Evolutionary conservation across 768 basidiomycete genomes (phyloP), one percentile per base, ranked within the genome.

Genomic region (Lactarius evosmus): DNA sequence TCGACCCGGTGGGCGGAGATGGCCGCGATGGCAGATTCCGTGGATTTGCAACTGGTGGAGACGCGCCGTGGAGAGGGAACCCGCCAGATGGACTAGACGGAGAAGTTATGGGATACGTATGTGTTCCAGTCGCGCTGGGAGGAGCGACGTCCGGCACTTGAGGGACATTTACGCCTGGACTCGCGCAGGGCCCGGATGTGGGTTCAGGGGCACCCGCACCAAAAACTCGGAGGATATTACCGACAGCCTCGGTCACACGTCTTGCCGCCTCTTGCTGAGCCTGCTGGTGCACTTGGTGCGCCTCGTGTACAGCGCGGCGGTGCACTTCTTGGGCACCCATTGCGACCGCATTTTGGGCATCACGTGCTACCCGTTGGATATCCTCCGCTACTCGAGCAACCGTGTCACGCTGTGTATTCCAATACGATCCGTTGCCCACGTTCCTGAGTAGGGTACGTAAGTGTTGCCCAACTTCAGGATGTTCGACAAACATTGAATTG

Each of bases 381-480:
- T 81, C 78, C 36, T 82, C 80, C 4, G 84, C 85, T 22, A 85
- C 83, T 25, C 82, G 81, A 8, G 84, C 80, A 50, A 90, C 73
- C 3, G 82, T 76, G 9, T 82, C 81, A 54, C 86, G 82, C 69
- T 90, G 87, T 32, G 79, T 73, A 38, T 76, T 73, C 89, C 88
- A 93, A 71, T 93, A 92, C 9, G 81, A 77, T 27, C 89, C 90
- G 56, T 77, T 83, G 6, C 80, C 77, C 4, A 86, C 77, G 67
- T 91, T 89, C 56, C 77, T 76, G 51, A 85, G 72, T 36, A 93
- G 82, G 70, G 82, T 85, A 61, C 83, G 85, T 61, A 93, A 71
- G 50, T 81, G 81, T 60, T 88, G 85, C 3, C 86, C 82, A 12
- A 93, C 73, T 66, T 93, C 89, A 4, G 91, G 91, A 68, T 92